Evolutionary conservation across 768 basidiomycete species (phyloP).

Genomic region (Dioszegia hungarica): DNA sequence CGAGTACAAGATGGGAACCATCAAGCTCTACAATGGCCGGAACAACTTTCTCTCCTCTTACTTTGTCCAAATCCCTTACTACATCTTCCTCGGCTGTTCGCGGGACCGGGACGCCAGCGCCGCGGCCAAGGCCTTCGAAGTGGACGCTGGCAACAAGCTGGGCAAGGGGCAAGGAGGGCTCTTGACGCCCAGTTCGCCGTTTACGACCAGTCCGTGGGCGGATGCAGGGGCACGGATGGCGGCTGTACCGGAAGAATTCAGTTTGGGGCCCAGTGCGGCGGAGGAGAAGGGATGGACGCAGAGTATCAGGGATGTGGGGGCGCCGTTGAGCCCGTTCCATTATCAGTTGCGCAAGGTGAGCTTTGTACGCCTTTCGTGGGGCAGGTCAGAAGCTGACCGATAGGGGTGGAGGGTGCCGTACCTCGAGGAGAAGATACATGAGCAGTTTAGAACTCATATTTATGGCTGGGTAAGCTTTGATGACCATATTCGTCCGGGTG

Average conservation of each 20-base stretch:
- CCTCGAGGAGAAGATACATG: conserved; percentile 64
- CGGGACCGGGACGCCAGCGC: conserved; percentile 60
- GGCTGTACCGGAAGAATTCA: conserved; percentile 11
- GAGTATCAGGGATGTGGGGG: conserved; percentile 41
- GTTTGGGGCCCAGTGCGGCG: conserved; percentile 34
- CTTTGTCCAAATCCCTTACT: conserved; percentile 61
- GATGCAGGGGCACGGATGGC: too few species aligned
- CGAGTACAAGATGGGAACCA: conserved; percentile 72
- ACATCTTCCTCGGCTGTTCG: conserved; percentile 70
- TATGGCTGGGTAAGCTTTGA: conserved; percentile 41
- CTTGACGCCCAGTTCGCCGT: conserved; percentile 45
- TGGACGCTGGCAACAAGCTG: conserved; percentile 53
- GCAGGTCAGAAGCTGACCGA: not conserved
- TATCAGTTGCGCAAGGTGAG: conserved; percentile 45
- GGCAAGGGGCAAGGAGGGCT: conserved; percentile 38
- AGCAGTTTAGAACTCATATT: conserved; percentile 54
- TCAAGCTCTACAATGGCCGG: conserved; percentile 68
- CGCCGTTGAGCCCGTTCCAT: conserved; percentile 44
- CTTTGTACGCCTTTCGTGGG: not conserved
- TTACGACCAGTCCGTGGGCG: conserved; percentile 3
- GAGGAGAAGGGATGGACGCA: conserved; percentile 18
- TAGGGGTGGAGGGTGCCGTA: conserved; percentile 63
- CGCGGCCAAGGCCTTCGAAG: conserved; percentile 59
- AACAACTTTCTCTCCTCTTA: conserved; percentile 66
- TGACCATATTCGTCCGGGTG: not conserved